Evolutionary conservation across 108 stramenopile species (phyloP), one percentile per base, ranked within the genome.

Genomic region (Cyclotella baltica): DNA sequence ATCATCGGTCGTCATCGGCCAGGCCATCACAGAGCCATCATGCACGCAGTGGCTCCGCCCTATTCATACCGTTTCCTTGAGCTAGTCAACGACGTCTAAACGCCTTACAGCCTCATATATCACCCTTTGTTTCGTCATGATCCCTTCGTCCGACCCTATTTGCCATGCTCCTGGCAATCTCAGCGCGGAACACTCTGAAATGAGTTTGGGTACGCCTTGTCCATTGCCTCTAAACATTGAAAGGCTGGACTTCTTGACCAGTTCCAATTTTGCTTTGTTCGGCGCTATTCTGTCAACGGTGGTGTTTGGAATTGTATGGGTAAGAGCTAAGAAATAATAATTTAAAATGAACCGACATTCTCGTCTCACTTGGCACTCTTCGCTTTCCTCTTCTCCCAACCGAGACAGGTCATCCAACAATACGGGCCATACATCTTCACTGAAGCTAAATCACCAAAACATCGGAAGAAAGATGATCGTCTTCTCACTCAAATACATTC

Each of bases 401-500:
- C 55, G 1, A 8, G 23, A 30, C 76, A 77, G 76, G 16, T 48
- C 50, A 53, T 62, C 23, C 76, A 58, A 70, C 63, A 52, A 35
- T 77, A 63, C 53, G 76, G 76, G 18, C 76, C 76, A 23, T 77
- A 70, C 62, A 53, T 77, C 31, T 77, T 77, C 76, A 77, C 76
- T 48, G 76, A 77, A 63, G 76, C 76, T 10, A 77, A 70, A 47
- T 77, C 76, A n/a, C 76, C 76, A 25, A 29, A 27, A 30, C 76
- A 77, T 52, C 76, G 78, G 46, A 67, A 57, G 36, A 70, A 70
- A 23, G 36, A 70, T 25, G 69, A 81, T 50, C 73, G 68, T 22
- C 68, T 82, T 33, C 25, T 74, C 35, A 85, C 84, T 8, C 62
- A 56, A 46, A 87, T 87, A 20, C 80, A 85, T 31, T 65, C 65